phyloP scores from a whole-genome alignment of 2,329 filamentous ascomycete genomes.

The Fusarium globosum region DNA sequence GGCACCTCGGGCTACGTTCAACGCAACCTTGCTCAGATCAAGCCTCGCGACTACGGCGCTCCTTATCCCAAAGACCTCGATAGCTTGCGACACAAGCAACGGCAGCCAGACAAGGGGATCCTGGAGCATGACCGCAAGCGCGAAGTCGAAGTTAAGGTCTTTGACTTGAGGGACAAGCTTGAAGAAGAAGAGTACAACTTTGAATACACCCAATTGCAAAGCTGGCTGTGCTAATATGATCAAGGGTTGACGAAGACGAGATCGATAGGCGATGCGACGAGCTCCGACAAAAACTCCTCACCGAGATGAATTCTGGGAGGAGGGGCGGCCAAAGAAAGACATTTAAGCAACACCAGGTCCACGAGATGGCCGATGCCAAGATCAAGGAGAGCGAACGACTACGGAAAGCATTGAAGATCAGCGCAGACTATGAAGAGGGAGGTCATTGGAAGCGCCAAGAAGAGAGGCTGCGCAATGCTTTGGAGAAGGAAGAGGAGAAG shows the following conservation, averaged over 20 bases:
- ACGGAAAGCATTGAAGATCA: slow-evolving; percentile 86
- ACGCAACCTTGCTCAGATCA: slow-evolving; percentile 90
- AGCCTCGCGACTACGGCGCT: slow-evolving; percentile 80
- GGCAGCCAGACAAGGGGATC: slow-evolving; percentile 91
- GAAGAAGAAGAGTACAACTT: slow-evolving; percentile 82
- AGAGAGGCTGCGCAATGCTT: slow-evolving; percentile 66
- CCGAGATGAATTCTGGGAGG: slow-evolving; percentile 51
- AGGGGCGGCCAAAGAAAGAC: slow-evolving; percentile 56
- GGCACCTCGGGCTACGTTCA: slow-evolving; percentile 98
- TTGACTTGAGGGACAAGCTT: slow-evolving; percentile 89
- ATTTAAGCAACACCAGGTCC: slow-evolving; percentile 92
- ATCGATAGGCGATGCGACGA: slow-evolving; percentile 75
- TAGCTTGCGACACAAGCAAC: slow-evolving; percentile 76
- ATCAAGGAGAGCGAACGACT: slow-evolving; percentile 93
- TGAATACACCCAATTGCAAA: background rate
- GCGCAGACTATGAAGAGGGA: slow-evolving; percentile 85
- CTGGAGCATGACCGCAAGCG: slow-evolving; percentile 94
- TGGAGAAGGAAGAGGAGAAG: slow-evolving; percentile 55
- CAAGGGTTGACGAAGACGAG: slow-evolving; percentile 84
- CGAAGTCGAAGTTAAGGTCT: slow-evolving; percentile 91
- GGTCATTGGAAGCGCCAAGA: slow-evolving; percentile 88
- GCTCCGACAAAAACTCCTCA: slow-evolving; percentile 55
- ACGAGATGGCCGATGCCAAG: slow-evolving; percentile 96
- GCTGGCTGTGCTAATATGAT: slow-evolving; percentile 12
- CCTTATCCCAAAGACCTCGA: slow-evolving; percentile 81